Conservation (phyloP, 2,329 filamentous ascomycete species). For the Fusarium sp. region DNA sequence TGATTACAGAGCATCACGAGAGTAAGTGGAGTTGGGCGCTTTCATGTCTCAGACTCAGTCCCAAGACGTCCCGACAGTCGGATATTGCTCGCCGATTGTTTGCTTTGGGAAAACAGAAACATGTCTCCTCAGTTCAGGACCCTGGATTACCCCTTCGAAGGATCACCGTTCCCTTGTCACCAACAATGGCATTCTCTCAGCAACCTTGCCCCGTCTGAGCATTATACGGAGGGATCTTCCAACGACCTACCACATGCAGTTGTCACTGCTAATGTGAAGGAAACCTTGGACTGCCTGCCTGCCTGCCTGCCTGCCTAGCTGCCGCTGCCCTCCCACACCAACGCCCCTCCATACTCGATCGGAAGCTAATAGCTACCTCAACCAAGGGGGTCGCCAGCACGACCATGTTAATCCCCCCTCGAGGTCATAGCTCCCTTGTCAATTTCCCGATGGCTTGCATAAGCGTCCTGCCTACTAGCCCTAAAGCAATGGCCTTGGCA, state of each 20-base stretch:
- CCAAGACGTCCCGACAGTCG: not conserved
- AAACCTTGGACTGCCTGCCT: not conserved
- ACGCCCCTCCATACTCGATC: conserved; percentile 14
- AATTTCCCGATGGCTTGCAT: conserved; percentile 7
- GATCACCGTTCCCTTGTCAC: not conserved
- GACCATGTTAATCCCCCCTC: not conserved
- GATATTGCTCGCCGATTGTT: not conserved
- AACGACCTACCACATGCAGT: conserved; percentile 1
- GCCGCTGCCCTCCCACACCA: not conserved
- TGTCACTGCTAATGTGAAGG: not conserved
- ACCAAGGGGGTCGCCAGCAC: conserved; percentile 2
- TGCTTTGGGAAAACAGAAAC: not conserved
- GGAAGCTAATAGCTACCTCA: conserved; percentile 19
- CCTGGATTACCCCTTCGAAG: not conserved
- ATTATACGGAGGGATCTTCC: not conserved
- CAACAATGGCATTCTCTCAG: conserved; percentile 14
- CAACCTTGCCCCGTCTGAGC: not conserved
- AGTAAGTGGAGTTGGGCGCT: not conserved
- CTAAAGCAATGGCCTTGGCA: conserved; percentile 9
- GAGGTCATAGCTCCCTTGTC: conserved; percentile 18
- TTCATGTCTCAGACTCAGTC: not conserved
- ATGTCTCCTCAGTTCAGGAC: not conserved
- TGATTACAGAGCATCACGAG: not conserved
- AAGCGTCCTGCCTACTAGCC: conserved; percentile 10
- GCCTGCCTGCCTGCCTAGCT: not conserved